Conservation (phyloP, 176 grass and related monocot species). For the Zizania latifolia region DNA sequence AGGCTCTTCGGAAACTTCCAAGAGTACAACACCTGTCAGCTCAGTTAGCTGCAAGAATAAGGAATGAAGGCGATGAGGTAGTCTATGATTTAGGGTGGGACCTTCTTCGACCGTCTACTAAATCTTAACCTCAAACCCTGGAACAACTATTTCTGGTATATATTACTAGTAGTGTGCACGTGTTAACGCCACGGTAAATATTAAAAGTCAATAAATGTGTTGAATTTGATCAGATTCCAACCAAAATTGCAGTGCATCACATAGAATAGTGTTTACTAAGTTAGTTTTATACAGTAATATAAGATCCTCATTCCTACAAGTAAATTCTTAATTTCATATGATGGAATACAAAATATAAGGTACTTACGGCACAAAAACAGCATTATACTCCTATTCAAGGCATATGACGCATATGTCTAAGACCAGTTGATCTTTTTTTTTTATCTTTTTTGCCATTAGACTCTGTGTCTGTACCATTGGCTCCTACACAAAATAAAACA, state of each 20-base stretch:
- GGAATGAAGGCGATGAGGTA: conserved; percentile 74
- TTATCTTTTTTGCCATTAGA: conserved; percentile 58
- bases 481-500: conserved; percentile 47
- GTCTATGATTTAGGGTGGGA: not conserved
- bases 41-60: conserved; percentile 69
- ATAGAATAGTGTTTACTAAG: not conserved
- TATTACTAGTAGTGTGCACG: too few relatives aligned
- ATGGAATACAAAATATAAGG: conserved; percentile 3
- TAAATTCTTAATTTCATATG: conserved; percentile 17
- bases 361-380: conserved; percentile 99
- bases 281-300: not conserved
- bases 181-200: too few relatives aligned
- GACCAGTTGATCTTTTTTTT: conserved; percentile 55
- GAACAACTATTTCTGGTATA: too few relatives aligned
- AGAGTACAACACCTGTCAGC: conserved; percentile 87
- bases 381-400: conserved; percentile 98
- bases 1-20: conserved; percentile 91
- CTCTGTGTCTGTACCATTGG: conserved; percentile 43
- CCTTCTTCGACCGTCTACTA: not conserved
- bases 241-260: not conserved
- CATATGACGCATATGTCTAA: conserved; percentile 98
- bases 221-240: conserved; percentile 10
- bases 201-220: too few relatives aligned
- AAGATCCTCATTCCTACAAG: not conserved
- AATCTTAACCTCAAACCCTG: too few relatives aligned